Evolutionary conservation across 371 early-diverging fungal genomes (phyloP).

Genomic region (Mucor sp.): DNA sequence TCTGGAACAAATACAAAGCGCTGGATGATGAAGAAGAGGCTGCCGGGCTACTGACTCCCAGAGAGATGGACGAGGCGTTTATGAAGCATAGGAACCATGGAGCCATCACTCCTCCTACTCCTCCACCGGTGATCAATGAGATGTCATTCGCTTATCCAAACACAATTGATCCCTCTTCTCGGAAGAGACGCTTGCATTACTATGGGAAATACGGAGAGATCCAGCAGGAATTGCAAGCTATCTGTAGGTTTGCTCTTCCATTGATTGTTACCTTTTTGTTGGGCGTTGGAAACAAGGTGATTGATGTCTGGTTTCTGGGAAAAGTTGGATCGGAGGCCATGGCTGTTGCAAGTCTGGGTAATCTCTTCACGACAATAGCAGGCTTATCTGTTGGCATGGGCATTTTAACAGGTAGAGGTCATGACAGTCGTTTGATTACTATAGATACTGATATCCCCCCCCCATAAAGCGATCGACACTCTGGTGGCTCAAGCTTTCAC

Average conservation of each 20-base stretch:
- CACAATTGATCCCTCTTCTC: neutral
- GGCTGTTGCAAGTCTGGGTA: slow-evolving; percentile 39
- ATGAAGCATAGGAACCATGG: neutral
- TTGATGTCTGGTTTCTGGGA: slow-evolving; percentile 44
- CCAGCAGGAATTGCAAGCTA: neutral
- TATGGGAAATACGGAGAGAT: neutral
- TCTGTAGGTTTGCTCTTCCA: slow-evolving; percentile 24
- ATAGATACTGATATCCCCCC: neutral
- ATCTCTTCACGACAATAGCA: slow-evolving; percentile 33
- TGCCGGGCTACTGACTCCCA: neutral
- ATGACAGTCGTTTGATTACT: neutral
- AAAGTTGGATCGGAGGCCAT: slow-evolving; percentile 25
- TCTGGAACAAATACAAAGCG: slow-evolving; percentile 2
- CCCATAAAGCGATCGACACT: slow-evolving; percentile 42
- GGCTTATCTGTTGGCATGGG: slow-evolving; percentile 43
- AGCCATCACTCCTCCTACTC: neutral
- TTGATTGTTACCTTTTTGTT: slow-evolving; percentile 33
- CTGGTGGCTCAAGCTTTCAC: slow-evolving; percentile 49
- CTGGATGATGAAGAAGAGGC: slow-evolving; percentile 5
- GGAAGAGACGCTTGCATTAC: neutral
- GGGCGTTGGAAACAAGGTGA: slow-evolving; percentile 27
- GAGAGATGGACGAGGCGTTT: neutral
- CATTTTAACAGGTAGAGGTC: slow-evolving; percentile 43
- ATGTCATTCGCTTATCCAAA: neutral
- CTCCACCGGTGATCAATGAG: neutral